Evolutionary conservation across 2,329 filamentous ascomycete species (phyloP).

Genomic region (Diaporthe sp.): DNA sequence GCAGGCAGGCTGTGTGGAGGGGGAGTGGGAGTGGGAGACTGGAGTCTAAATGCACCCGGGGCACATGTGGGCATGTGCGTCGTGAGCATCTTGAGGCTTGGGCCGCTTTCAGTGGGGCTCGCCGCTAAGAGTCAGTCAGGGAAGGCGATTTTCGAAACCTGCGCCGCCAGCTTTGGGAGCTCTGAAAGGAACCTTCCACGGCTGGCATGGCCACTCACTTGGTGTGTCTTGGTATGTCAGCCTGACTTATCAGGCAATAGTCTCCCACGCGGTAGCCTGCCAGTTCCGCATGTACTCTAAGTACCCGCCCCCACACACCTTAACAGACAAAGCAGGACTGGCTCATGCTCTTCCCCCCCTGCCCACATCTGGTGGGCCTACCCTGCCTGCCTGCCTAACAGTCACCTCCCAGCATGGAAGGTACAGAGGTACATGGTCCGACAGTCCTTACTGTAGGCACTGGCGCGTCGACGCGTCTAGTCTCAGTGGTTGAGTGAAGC

Average conservation of each 20-base stretch:
- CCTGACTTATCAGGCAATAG: not conserved
- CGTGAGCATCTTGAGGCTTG: conserved; percentile 19
- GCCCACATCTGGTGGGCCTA: not conserved
- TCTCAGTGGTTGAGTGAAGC: conserved; percentile 18
- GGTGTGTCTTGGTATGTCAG: not conserved
- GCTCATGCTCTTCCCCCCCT: not conserved
- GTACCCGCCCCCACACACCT: conserved; percentile 4
- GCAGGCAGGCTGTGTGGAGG: conserved; percentile 7
- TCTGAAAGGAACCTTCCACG: conserved; percentile 8
- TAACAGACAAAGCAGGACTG: conserved; percentile 19
- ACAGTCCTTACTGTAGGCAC: no score
- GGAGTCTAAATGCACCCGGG: conserved; percentile 20
- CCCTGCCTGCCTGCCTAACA: not conserved
- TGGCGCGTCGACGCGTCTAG: conserved; percentile 13
- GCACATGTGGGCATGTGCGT: conserved; percentile 21
- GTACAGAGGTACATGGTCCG: not conserved
- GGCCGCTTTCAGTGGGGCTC: conserved; percentile 31
- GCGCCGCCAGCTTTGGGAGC: conserved; percentile 2
- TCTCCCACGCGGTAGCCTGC: not conserved
- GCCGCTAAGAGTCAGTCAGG: conserved; percentile 23
- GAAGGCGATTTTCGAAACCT: conserved; percentile 19
- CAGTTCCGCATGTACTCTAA: not conserved
- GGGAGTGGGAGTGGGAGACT: conserved; percentile 9
- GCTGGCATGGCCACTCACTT: not conserved
- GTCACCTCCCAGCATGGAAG: not conserved